Base-by-base conservation (phyloP, 345 rosid species). In the Acer campestre region DNA sequence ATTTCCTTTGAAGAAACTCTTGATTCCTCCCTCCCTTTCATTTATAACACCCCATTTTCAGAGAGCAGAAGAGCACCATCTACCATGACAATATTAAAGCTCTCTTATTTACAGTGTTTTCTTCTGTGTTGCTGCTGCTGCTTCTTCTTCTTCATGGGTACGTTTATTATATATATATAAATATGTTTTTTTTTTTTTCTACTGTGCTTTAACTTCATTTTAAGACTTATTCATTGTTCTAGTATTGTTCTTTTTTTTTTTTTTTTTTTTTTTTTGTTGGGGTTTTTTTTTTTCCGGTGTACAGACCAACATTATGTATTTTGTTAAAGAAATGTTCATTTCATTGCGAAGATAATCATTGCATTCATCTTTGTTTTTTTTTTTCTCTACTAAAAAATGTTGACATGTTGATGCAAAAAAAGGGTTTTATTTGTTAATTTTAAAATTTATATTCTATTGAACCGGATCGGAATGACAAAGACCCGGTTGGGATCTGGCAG, bases 1-100 rank as follows among this genome's bases (percentile, higher is more conserved):
- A 78, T 82, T 82, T 78, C 80, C 49, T 31, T 29, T 25, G 71
- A 81, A 80, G 87, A 73, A 86, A 86, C 80, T 70, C 49, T 68
- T 62, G 84, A 82, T 84, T 84, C 86, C 81, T 69, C 76, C 2
- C 46, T 62, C 46, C 14, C 18, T n/a, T 29, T 14, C 80, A 63
- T 61, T 68, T 65, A 62, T 73, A 76, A 22, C 16, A 48, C 59
- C 58, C 66, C 55, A 23, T 68, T 44, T 40, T 74, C 51, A 23
- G 46, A n/a, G 44, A 48, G 55, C 27, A 14, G n/a, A 44, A 23
- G 53, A 18, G 25, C 29, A 46, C 44, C 23, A 18, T 22, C 66
- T 1, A 67, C 63, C 13, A 86, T 86, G 89, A 61, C 44, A 46
- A 35, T 35, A 35, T 72, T 61, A 68, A 61, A 68, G 11, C 67